phyloP scores from a whole-genome alignment of 2,329 filamentous ascomycete species.

The Penicillium sclerotiorum region DNA sequence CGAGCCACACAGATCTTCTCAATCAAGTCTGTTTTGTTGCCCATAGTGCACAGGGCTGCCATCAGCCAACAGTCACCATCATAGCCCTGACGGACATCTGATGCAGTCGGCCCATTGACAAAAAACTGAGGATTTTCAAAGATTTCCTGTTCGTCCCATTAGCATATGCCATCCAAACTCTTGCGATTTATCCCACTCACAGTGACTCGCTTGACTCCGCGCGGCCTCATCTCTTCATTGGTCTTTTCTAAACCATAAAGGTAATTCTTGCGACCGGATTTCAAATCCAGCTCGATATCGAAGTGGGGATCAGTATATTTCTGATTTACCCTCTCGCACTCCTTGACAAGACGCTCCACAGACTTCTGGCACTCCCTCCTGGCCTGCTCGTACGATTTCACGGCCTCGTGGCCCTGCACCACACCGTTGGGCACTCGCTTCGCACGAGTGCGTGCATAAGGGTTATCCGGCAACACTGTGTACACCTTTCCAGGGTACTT shows the following conservation, averaged over 20 bases:
- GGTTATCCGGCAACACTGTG: conserved; percentile 69
- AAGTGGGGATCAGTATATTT: conserved; percentile 88
- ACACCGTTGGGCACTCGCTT: conserved; percentile 58
- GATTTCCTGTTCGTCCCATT: conserved; percentile 60
- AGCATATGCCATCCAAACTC: conserved; percentile 3
- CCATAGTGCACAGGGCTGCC: conserved; percentile 75
- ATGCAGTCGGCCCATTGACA: conserved; percentile 73
- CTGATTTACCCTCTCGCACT: conserved; percentile 76
- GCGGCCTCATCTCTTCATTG: conserved; percentile 57
- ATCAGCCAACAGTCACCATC: conserved; percentile 87
- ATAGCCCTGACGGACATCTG: conserved; percentile 76
- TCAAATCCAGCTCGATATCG: conserved; percentile 77
- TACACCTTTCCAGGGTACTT: conserved; percentile 73
- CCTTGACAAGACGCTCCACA: conserved; percentile 60
- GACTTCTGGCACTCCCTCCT: conserved; percentile 66
- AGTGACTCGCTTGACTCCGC: conserved; percentile 72
- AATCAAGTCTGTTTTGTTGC: conserved; percentile 71
- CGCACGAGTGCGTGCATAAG: conserved; percentile 63
- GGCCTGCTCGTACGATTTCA: conserved; percentile 73
- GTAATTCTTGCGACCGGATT: conserved; percentile 57
- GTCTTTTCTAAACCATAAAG: conserved; percentile 49
- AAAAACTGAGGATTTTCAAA: conserved; percentile 78
- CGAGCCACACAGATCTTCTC: conserved; percentile 72
- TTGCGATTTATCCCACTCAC: conserved; percentile 32
- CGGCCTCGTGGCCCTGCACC: conserved; percentile 58